Conservation (phyloP, 495 filamentous ascomycete genomes). For the Bryoglossum gracile region DNA sequence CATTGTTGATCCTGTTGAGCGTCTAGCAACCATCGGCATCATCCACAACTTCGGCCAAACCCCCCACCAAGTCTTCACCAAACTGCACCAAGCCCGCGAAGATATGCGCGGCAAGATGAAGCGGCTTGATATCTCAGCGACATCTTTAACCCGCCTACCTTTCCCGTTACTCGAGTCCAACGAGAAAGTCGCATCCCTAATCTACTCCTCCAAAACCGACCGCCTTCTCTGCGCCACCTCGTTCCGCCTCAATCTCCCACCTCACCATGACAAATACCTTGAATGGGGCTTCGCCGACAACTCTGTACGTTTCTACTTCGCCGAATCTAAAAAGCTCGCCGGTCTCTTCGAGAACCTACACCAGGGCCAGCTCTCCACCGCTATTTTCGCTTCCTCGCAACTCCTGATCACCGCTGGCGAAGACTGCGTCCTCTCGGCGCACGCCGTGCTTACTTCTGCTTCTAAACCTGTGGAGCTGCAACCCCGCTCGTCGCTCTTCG, state of each 20-base stretch:
- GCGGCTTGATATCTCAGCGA: slow-evolving; percentile 70
- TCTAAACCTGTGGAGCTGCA: slow-evolving; percentile 70
- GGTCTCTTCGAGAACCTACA: slow-evolving; percentile 92
- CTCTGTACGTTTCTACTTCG: slow-evolving; percentile 80
- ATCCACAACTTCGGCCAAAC: slow-evolving; percentile 99
- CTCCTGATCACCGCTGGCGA: slow-evolving; percentile 85
- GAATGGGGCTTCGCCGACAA: slow-evolving; percentile 96
- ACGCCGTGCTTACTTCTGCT: slow-evolving; percentile 51
- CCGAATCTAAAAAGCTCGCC: slow-evolving; percentile 45
- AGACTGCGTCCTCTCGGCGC: slow-evolving; percentile 84
- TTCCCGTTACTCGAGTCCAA: slow-evolving; percentile 75
- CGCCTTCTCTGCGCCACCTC: slow-evolving; percentile 77
- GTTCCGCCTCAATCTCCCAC: slow-evolving; percentile 79
- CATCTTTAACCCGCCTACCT: slow-evolving; percentile 71
- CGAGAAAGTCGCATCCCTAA: slow-evolving; percentile 71
- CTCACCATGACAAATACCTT: slow-evolving; percentile 80
- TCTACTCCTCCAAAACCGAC: slow-evolving; percentile 72
- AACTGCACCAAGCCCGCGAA: slow-evolving; percentile 69
- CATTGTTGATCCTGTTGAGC: slow-evolving; percentile 81
- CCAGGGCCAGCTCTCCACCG: slow-evolving; percentile 73
- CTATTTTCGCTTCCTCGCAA: slow-evolving; percentile 78
- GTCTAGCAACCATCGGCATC: slow-evolving; percentile 81
- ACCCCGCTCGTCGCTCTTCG: slow-evolving; percentile 76
- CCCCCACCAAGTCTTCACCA: slow-evolving; percentile 85
- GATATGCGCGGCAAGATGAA: slow-evolving; percentile 50